A percentile compares a stretch with the other conserved stretches of the same genome.
Evolutionary conservation across 2,329 filamentous ascomycete genomes (phyloP).

Genomic region (Ophiostoma quercus): DNA sequence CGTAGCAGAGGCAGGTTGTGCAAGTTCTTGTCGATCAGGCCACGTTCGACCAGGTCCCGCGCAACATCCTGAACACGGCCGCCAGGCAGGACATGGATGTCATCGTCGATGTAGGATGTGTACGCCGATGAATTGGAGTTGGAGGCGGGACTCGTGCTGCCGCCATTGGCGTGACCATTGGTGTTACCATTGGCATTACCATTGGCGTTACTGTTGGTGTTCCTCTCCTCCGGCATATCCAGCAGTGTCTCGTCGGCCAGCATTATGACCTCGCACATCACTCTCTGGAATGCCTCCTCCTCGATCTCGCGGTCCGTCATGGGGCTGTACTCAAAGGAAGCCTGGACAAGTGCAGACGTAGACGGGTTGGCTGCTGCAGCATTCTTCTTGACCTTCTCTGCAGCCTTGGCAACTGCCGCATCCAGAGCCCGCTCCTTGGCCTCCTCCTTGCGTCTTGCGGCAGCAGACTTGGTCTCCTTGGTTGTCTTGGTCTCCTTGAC

Average conservation of each 20-base stretch:
- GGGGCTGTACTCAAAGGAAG: background rate
- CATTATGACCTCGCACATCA: slow-evolving; percentile 18
- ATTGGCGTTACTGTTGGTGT: background rate
- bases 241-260: slow-evolving; percentile 20
- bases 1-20: slow-evolving; percentile 17
- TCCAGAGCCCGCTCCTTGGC: slow-evolving; percentile 16
- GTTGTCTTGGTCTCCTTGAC: slow-evolving; percentile 25
- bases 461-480: slow-evolving; percentile 19
- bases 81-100: background rate
- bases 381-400: slow-evolving; percentile 16
- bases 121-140: slow-evolving; percentile 3
- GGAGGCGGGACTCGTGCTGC: background rate
- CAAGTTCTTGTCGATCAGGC: slow-evolving; percentile 21
- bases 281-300: slow-evolving; percentile 18
- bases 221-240: background rate
- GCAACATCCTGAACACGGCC: slow-evolving; percentile 26
- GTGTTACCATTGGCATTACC: background rate
- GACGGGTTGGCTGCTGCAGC: slow-evolving; percentile 5
- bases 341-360: background rate
- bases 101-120: background rate
- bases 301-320: slow-evolving; percentile 19
- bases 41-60: slow-evolving; percentile 25
- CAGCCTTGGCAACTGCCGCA: slow-evolving; percentile 14
- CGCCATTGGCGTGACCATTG: background rate
- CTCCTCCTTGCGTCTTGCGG: slow-evolving; percentile 14